Evolutionary conservation across 2,329 filamentous ascomycete genomes (phyloP).

Genomic region (Cercospora sesami): DNA sequence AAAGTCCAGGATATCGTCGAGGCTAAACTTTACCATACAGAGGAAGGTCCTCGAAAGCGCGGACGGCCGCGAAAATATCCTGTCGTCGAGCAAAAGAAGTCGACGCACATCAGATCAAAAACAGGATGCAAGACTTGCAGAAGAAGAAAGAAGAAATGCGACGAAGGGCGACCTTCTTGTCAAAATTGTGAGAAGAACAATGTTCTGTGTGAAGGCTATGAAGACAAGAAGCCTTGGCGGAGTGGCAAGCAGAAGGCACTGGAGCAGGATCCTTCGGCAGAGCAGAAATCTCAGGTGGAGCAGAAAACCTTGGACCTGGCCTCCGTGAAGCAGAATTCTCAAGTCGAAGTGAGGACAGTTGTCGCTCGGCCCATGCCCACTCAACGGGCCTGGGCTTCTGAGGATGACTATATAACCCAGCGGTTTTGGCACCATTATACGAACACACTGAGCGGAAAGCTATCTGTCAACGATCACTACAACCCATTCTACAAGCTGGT

Average conservation of each 20-base stretch:
- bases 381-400: slow-evolving; percentile 68
- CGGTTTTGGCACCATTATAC: slow-evolving; percentile 83
- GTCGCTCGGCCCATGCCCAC: slow-evolving; percentile 45
- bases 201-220: slow-evolving; percentile 86
- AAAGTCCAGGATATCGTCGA: slow-evolving; percentile 38
- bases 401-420: slow-evolving; percentile 77
- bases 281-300: background rate
- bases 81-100: slow-evolving; percentile 61
- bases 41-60: slow-evolving; percentile 50
- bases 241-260: slow-evolving; percentile 70
- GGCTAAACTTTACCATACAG: slow-evolving; percentile 36
- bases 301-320: background rate
- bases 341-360: background rate
- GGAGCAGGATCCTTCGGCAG: background rate
- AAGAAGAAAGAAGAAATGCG: slow-evolving; percentile 62
- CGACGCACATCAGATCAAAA: slow-evolving; percentile 70
- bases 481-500: slow-evolving; percentile 86
- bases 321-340: background rate
- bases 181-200: slow-evolving; percentile 93
- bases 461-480: slow-evolving; percentile 75
- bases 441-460: slow-evolving; percentile 72
- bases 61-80: slow-evolving; percentile 83
- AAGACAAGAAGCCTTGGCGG: slow-evolving; percentile 82
- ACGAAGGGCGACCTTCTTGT: slow-evolving; percentile 54
- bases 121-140: slow-evolving; percentile 61